Evolutionary conservation across 192 early-diverging fungal species (phyloP).

Genomic region (Backusella macrospora): DNA sequence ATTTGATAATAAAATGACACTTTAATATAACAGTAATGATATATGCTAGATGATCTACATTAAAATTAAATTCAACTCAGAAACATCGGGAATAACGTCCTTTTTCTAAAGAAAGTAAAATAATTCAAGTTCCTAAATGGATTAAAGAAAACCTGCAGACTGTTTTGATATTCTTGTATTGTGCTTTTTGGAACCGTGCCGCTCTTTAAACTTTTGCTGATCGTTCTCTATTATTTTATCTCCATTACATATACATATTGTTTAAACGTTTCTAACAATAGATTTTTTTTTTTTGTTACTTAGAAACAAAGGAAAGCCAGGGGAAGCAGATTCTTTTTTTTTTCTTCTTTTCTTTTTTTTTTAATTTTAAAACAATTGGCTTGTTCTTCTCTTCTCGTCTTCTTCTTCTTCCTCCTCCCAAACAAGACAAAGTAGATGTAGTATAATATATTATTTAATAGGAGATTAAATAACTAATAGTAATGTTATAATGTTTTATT

Average conservation of each 20-base stretch:
- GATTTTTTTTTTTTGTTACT: neutral
- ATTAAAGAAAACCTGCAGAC: neutral
- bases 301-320: neutral
- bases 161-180: neutral
- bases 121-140: neutral
- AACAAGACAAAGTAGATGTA: neutral
- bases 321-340: too few relatives aligned
- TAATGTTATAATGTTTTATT: too few relatives aligned
- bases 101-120: conserved; percentile 2
- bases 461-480: too few relatives aligned
- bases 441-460: neutral
- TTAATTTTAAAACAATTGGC: too few relatives aligned
- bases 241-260: neutral
- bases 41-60: too few relatives aligned
- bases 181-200: too few relatives aligned
- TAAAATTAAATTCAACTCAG: too few relatives aligned
- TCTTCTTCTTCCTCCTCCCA: too few relatives aligned
- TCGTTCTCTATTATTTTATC: neutral
- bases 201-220: neutral
- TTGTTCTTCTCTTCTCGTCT: too few relatives aligned
- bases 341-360: too few relatives aligned
- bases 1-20: too few relatives aligned
- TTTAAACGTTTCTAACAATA: neutral
- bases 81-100: neutral
- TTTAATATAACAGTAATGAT: too few relatives aligned